Evolutionary conservation across 257 asterid species (phyloP), one percentile per base, ranked within the genome.

Genomic region (Capsicum rhomboideum): DNA sequence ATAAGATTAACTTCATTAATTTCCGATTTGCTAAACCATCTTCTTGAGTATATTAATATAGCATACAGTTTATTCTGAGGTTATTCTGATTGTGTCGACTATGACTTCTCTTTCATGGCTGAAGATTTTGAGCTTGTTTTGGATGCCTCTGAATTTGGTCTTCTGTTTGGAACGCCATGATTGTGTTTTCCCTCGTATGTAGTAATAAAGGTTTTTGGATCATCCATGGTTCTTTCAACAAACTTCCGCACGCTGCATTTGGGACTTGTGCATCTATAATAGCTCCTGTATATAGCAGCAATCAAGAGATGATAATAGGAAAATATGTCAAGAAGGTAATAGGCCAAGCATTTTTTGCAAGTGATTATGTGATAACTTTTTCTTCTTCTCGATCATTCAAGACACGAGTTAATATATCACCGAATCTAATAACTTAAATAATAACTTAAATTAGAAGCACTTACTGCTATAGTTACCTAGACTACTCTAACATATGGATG

Each of bases 111-210:
- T 59, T 61, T 81, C 46, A 40, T 66, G 44, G 84, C 64, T 82
- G 84, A 58, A 66, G 78, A 77, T 52, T 84, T 90, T 31, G 86
- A 6, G 42, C 87, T 86, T 10, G 90, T 63, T 86, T 86, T 88
- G 67, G 91, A 87, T 20, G 87, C 80, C 74, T 84, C 91, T 8
- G 86, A 53, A 59, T 86, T 84, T 55, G 86, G 84, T 79, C 42
- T 58, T 84, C 61, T 89, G 11, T 59, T 83, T 17, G 96, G 93
- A 88, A 90, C 72, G 67, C 79, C 87, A 40, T 94, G 99, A 90
- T 89, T 89, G 95, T 94, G 99, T 67, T 86, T 90, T 29, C 98
- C 97, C 80, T 95, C 98, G 14, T 93, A 95, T 17, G 96, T 95
- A 23, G 97, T 92, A 20, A 94, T 89, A 83, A 89, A 92, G 20